Conservation (phyloP, 345 rosid species). For the Erysimum cheiranthoides region DNA sequence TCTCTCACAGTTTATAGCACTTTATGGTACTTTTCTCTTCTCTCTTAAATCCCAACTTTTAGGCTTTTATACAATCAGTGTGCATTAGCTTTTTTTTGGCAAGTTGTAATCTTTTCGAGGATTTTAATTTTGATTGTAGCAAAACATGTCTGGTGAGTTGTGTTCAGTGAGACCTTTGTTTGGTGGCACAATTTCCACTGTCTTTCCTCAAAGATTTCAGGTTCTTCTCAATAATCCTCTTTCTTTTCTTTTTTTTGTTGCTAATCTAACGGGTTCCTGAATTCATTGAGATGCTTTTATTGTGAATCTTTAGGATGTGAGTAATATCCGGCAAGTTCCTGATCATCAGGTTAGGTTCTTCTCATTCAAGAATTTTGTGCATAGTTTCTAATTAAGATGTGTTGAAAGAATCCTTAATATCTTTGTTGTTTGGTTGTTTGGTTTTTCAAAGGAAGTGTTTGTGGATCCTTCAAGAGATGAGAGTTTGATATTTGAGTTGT, state of each 20-base stretch:
- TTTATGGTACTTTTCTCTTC: not conserved
- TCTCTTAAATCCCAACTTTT: not conserved
- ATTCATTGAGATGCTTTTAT: not conserved
- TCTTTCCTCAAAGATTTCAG: constrained; percentile 68
- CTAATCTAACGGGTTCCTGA: not conserved
- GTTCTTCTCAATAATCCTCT: constrained; percentile 35
- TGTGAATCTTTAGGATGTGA: constrained; percentile 61
- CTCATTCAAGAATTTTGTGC: not conserved
- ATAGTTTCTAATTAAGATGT: not conserved
- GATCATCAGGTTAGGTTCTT: constrained; percentile 66
- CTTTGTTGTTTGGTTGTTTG: constrained; percentile 1
- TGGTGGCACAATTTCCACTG: constrained; percentile 64
- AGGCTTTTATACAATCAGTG: not conserved
- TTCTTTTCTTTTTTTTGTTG: too few relatives aligned
- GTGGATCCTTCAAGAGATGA: constrained; percentile 82
- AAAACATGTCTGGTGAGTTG: constrained; percentile 51
- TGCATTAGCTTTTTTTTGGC: not conserved
- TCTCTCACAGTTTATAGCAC: not conserved
- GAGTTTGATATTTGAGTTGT: constrained; percentile 82
- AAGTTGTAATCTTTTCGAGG: not conserved
- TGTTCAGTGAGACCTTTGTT: constrained; percentile 55
- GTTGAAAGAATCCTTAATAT: not conserved
- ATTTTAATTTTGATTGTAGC: constrained; percentile 13
- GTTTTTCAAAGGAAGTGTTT: constrained; percentile 70
- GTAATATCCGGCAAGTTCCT: constrained; percentile 73